Evolutionary conservation across 805 yeast species (phyloP).

Genomic region (Candida ortonii): DNA sequence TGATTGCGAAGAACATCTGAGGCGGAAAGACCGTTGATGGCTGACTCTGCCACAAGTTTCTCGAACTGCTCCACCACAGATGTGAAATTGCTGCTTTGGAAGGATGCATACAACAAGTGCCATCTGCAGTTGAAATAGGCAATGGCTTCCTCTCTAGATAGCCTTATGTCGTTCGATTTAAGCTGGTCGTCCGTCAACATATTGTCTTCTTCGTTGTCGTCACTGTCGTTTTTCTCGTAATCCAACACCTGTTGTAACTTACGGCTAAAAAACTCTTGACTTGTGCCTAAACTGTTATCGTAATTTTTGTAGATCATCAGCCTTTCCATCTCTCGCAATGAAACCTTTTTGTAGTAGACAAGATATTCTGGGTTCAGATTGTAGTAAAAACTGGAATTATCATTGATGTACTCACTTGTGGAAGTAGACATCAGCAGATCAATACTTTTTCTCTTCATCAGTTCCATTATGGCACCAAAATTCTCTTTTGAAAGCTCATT

Average conservation of each 20-base stretch:
- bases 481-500: conserved; percentile 5
- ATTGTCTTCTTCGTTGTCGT: conserved; percentile 18
- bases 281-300: conserved; percentile 16
- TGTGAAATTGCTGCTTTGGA: conserved; percentile 24
- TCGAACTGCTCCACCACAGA: conserved; percentile 24
- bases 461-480: conserved; percentile 12
- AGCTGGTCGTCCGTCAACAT: conserved; percentile 14
- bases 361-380: conserved; percentile 21
- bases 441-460: conserved; percentile 10
- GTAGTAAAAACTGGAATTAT: conserved; percentile 18
- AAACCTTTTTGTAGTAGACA: conserved; percentile 9
- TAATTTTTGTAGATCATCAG: conserved; percentile 20
- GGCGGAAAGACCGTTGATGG: conserved; percentile 17
- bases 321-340: conserved; percentile 19
- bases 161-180: not conserved
- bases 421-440: conserved; percentile 20
- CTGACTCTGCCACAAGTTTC: conserved; percentile 10
- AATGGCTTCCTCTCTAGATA: conserved; percentile 19
- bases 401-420: conserved; percentile 21
- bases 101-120: conserved; percentile 26
- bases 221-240: conserved; percentile 19
- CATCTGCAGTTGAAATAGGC: conserved; percentile 32
- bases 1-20: conserved; percentile 16
- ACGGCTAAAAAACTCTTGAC: conserved; percentile 16
- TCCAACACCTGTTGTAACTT: conserved; percentile 23